Evolutionary conservation across 805 yeast genomes (phyloP), one percentile per base, ranked within the genome.

Genomic region (Hanseniaspora valbyensis): DNA sequence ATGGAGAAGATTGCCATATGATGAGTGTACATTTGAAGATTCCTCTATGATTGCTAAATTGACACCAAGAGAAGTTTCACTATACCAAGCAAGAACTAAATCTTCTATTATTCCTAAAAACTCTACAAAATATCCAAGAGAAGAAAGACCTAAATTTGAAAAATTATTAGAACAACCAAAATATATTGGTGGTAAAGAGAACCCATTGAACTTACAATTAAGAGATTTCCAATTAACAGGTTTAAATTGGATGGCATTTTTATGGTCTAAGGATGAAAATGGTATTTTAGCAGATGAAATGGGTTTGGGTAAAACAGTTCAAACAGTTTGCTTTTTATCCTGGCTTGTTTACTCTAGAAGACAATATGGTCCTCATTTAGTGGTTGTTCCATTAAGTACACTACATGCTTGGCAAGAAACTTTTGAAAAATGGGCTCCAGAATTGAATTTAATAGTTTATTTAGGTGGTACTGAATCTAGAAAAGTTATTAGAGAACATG

Each of bases 391-490:
- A 0, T 69, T 92, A 52, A 84, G 95, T 2, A 92, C 99, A 0
- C 80, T 92, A 50, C 96, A 97, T 2, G 95, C 98, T 0, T 92
- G 99, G 99, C 97, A 92, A 68, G 98, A 92, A 63, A 92, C 98
- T 2, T 86, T 92, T 66, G 97, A 92, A 59, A 78, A 80, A 60
- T 92, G 99, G 99, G 77, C 98, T 0, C 97, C 98, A 2, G 97
- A 89, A 62, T 72, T 92, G 54, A 92, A 94, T 63, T 87, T 90
- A 66, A 78, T 92, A 54, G 87, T 86, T 60, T 92, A 90, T 62
- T 74, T 89, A 71, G 99, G 99, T 46, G 92, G 92, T 63, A 80
- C 92, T 33, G 77, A 79, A 61, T 80, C 97, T 2, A 79, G 98
- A 61, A 76, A 77, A 57, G 78, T 78, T 2, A 83, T 92, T 29